phyloP scores from a whole-genome alignment of 176 grass and related monocot genomes.

The Tillandsia leiboldiana region DNA sequence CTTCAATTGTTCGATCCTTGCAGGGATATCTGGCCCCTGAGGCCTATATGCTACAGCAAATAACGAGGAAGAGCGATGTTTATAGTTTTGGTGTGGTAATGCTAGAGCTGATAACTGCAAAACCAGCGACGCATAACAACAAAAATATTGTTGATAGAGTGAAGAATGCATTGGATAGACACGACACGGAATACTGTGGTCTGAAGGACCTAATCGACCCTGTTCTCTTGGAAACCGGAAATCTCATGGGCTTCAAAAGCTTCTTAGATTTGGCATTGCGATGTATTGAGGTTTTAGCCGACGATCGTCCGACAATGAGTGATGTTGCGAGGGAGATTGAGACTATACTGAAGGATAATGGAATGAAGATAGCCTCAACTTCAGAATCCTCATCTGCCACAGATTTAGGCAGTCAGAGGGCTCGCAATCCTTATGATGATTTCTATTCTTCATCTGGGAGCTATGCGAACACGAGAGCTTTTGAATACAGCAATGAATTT shows the following conservation, averaged over 20 bases:
- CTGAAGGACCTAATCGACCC: slow-evolving; percentile 71
- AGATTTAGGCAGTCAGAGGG: slow-evolving; percentile 11
- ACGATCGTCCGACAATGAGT: slow-evolving; percentile 47
- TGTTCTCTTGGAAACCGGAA: slow-evolving; percentile 21
- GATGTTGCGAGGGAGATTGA: slow-evolving; percentile 55
- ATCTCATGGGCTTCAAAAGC: slow-evolving; percentile 30
- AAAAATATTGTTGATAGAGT: slow-evolving; percentile 60
- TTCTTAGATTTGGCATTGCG: slow-evolving; percentile 50
- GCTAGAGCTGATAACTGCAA: slow-evolving; percentile 54
- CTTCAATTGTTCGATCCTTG: not conserved
- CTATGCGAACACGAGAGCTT: slow-evolving; percentile 44
- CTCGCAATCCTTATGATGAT: slow-evolving; percentile 19
- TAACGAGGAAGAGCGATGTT: slow-evolving; percentile 81
- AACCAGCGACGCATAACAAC: slow-evolving; percentile 40
- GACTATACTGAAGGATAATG: slow-evolving; percentile 46
- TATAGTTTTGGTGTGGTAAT: slow-evolving; percentile 83
- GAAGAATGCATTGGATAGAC: slow-evolving; percentile 40
- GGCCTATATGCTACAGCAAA: slow-evolving; percentile 73
- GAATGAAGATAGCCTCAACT: slow-evolving; percentile 26
- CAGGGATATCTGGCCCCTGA: slow-evolving; percentile 91
- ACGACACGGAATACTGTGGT: slow-evolving; percentile 32
- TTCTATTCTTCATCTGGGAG: slow-evolving; percentile 19
- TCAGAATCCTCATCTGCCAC: slow-evolving; percentile 42
- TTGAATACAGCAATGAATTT: slow-evolving; percentile 57
- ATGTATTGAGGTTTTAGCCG: slow-evolving; percentile 27